Conservation (phyloP, 495 filamentous ascomycete genomes). For the Amorphotheca resinae region DNA sequence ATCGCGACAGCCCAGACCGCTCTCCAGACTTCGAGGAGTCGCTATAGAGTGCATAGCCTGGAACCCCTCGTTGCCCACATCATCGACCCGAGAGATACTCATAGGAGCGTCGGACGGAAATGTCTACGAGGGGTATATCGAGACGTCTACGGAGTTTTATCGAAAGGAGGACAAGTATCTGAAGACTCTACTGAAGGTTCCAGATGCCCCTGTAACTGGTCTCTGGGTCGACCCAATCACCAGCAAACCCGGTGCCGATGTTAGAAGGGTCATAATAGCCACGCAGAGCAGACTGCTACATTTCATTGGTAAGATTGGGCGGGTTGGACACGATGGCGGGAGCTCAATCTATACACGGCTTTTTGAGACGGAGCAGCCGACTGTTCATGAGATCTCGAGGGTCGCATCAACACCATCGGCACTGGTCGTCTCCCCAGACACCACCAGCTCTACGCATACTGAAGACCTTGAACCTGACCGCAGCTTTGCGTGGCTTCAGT, state of each 20-base stretch:
- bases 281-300: slow-evolving; percentile 66
- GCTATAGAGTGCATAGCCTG: slow-evolving; percentile 81
- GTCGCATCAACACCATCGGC: slow-evolving; percentile 44
- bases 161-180: slow-evolving; percentile 87
- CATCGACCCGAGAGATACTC: slow-evolving; percentile 90
- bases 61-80: slow-evolving; percentile 93
- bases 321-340: slow-evolving; percentile 64
- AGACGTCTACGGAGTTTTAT: slow-evolving; percentile 87
- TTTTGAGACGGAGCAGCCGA: slow-evolving; percentile 75
- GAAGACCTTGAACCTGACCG: slow-evolving; percentile 41
- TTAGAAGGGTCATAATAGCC: slow-evolving; percentile 61
- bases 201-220: slow-evolving; percentile 68
- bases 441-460: slow-evolving; percentile 31
- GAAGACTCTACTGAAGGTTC: slow-evolving; percentile 62
- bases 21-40: slow-evolving; percentile 76
- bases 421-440: slow-evolving; percentile 65
- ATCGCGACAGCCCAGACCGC: slow-evolving; percentile 69
- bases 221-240: slow-evolving; percentile 66
- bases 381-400: slow-evolving; percentile 51
- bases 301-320: slow-evolving; percentile 62
- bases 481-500: slow-evolving; percentile 81
- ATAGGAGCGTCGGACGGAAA: slow-evolving; percentile 84
- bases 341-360: slow-evolving; percentile 72
- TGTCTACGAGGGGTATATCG: slow-evolving; percentile 91
- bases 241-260: slow-evolving; percentile 53